Conservation (phyloP, 805 yeast species). For the Yamadazyma endophytica region DNA sequence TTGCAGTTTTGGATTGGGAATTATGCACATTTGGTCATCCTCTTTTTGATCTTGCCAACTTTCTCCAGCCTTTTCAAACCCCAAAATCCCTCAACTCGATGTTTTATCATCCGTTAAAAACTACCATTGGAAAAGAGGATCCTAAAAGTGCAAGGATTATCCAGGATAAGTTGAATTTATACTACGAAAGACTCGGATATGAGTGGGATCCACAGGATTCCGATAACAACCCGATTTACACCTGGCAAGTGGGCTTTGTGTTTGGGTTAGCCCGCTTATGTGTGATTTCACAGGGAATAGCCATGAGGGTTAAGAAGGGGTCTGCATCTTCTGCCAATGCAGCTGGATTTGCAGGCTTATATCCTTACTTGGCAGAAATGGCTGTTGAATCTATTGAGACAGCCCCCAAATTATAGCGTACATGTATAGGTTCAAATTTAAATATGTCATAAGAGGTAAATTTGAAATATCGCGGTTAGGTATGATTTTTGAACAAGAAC, state of each 20-base stretch:
- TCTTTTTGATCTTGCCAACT: constrained; percentile 55
- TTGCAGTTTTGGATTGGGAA: constrained; percentile 65
- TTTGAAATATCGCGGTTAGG: too few relatives aligned
- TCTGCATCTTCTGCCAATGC: constrained; percentile 54
- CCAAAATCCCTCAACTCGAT: constrained; percentile 34
- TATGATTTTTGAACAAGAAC: constrained; percentile 1
- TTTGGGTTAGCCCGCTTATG: constrained; percentile 53
- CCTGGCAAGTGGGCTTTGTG: constrained; percentile 51
- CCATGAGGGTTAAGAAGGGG: constrained; percentile 49
- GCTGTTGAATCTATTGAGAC: constrained; percentile 19
- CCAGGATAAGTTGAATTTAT: constrained; percentile 12
- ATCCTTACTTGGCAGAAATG: constrained; percentile 26
- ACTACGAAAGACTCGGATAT: constrained; percentile 21
- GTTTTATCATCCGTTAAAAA: constrained; percentile 22
- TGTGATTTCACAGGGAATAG: constrained; percentile 61
- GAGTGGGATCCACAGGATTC: constrained; percentile 30
- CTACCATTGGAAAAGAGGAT: constrained; percentile 30
- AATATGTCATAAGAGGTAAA: too few relatives aligned
- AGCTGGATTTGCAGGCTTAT: constrained; percentile 29
- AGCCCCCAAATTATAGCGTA: constrained; percentile 2
- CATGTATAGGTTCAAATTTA: neutral
- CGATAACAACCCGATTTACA: constrained; percentile 39
- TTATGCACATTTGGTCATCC: constrained; percentile 64
- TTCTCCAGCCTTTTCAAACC: constrained; percentile 50
- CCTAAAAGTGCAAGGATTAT: constrained; percentile 13